Evolutionary conservation across 2,329 filamentous ascomycete species (phyloP), one percentile per base, ranked within the genome.

Genomic region (Xylariaceae sp.): DNA sequence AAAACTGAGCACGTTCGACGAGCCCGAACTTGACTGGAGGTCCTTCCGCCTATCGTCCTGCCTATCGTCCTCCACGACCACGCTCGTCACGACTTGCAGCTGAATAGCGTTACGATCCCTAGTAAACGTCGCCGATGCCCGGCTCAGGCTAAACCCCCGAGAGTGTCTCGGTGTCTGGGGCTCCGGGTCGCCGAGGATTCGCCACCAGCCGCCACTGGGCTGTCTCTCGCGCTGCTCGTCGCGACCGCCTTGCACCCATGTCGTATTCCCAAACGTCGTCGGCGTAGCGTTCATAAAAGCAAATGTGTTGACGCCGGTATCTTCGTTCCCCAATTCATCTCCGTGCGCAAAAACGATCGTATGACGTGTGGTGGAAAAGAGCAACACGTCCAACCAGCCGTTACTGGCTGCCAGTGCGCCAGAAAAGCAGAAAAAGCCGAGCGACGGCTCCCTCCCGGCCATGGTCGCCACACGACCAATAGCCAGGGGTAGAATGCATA

Each of bases 401-500:
- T 81, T 81, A 32, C 73, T 77, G 0, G 78, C 76, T 34, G 85
- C 80, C 68, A 86, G 76, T 1, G 75, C 74, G 1, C 82, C 83
- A 0, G 83, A 80, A 8, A 83, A 74, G 64, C 77, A 79, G 65
- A 83, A 85, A 65, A 81, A 85, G 0, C 67, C 70, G 0, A 82
- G 71, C 0, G 79, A 75, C 3, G 83, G 74, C 0, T 71, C 48
- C 7, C 72, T 69, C 1, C 80, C 79, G 0, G 79, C 76, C 79
- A 88, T 85, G 26, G 77, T 77, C 12, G 79, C 78, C 64, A 88
- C 83, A 56, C 85, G 80, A 11, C 84, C 83, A 0, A 80, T 75
- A 3, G 84, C 84, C 0, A 89, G 73, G 0, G 86, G 86, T 0
- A 84, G 74, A 0, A 85, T 88, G 65, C 85, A 86, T n/a, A 86